phyloP scores from a whole-genome alignment of 1,139 yeast species.

The Schizosaccharomyces versatilis region DNA sequence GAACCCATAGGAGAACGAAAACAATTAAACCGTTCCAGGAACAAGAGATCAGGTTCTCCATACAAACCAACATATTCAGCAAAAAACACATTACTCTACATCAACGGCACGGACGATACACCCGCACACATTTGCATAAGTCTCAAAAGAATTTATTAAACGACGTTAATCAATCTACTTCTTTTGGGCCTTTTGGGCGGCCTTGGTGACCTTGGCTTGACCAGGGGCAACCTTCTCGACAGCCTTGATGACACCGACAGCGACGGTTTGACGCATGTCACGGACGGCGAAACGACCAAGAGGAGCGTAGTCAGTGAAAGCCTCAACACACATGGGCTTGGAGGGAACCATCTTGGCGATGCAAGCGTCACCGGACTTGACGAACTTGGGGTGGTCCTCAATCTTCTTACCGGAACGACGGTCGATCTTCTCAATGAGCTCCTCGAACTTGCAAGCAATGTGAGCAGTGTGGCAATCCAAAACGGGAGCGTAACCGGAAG shows the following conservation, averaged over 20 bases:
- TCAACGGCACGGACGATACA: too few species aligned
- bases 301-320: slow-evolving; percentile 95
- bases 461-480: slow-evolving; percentile 90
- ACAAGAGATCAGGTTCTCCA: too few species aligned
- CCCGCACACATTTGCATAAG: too few species aligned
- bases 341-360: slow-evolving; percentile 78
- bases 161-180: slow-evolving; percentile 28
- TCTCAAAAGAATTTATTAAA: too few species aligned
- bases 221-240: slow-evolving; percentile 67
- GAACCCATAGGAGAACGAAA: too few species aligned
- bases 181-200: slow-evolving; percentile 96
- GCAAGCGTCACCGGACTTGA: slow-evolving; percentile 89
- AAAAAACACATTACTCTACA: too few species aligned
- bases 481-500: slow-evolving; percentile 85
- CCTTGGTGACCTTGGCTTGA: slow-evolving; percentile 98
- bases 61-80: too few species aligned
- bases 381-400: slow-evolving; percentile 66
- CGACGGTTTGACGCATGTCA: slow-evolving; percentile 99
- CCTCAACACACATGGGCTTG: slow-evolving; percentile 95
- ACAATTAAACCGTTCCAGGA: too few species aligned
- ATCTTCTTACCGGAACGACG: slow-evolving; percentile 78
- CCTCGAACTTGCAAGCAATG: slow-evolving; percentile 80
- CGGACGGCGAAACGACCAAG: slow-evolving; percentile 98
- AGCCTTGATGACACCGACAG: slow-evolving; percentile 98
- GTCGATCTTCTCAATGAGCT: slow-evolving; percentile 71